Percentiles rank a stretch among this genome's conserved stretches.
Evolutionary conservation across 805 yeast species (phyloP).

Genomic region (Metschnikowia proteae): DNA sequence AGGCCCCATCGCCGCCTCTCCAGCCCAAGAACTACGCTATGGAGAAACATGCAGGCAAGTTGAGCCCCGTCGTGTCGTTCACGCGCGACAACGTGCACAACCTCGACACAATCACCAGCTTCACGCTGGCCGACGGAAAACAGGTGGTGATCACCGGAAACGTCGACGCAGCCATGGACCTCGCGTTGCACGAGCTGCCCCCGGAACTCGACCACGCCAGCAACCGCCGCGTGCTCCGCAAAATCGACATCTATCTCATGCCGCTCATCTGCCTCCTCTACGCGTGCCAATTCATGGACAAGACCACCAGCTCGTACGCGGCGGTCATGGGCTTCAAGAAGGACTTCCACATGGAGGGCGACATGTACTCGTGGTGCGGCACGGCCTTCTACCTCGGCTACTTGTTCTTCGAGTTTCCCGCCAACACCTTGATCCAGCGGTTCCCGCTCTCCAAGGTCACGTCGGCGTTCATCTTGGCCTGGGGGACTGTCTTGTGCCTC

Average conservation of each 20-base stretch:
- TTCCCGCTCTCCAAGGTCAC: slow-evolving; percentile 55
- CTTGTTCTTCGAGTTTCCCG: slow-evolving; percentile 51
- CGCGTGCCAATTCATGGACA: slow-evolving; percentile 56
- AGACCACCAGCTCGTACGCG: slow-evolving; percentile 56
- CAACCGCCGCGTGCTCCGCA: slow-evolving; percentile 41
- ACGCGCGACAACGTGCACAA: slow-evolving; percentile 14
- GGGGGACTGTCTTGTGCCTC: slow-evolving; percentile 60
- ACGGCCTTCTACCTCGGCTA: slow-evolving; percentile 64
- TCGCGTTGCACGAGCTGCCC: slow-evolving; percentile 33
- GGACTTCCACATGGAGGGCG: slow-evolving; percentile 45
- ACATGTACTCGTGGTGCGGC: slow-evolving; percentile 40
- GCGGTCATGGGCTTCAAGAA: slow-evolving; percentile 61
- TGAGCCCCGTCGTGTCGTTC: slow-evolving; percentile 13
- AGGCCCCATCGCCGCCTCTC: too few relatives aligned
- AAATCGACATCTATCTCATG: slow-evolving; percentile 48
- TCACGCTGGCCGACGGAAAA: slow-evolving; percentile 17
- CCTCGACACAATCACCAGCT: slow-evolving; percentile 16
- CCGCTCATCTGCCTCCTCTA: slow-evolving; percentile 51
- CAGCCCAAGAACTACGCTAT: neutral
- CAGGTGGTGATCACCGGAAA: slow-evolving; percentile 30
- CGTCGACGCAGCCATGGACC: slow-evolving; percentile 45
- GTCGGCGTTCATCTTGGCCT: slow-evolving; percentile 46
- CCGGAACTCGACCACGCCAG: slow-evolving; percentile 17
- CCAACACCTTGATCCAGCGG: slow-evolving; percentile 45
- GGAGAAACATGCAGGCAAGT: neutral